Conservation (phyloP, 2,329 filamentous ascomycete genomes). For the Venturia aucupariae region DNA sequence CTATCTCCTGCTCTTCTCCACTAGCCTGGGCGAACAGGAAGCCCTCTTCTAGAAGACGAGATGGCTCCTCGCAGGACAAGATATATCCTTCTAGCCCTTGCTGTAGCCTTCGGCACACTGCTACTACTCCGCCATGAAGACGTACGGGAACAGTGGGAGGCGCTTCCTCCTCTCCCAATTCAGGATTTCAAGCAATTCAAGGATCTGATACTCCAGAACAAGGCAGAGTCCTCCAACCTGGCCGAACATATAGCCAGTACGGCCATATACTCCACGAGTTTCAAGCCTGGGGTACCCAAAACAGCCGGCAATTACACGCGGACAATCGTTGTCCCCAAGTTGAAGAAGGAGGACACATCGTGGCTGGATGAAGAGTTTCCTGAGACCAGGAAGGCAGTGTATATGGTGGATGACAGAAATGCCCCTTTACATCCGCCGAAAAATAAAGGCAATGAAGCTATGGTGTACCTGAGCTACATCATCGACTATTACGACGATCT, state of each 20-base stretch:
- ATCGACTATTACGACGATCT: slow-evolving; percentile 53
- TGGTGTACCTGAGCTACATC: slow-evolving; percentile 53
- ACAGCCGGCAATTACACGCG: slow-evolving; percentile 43
- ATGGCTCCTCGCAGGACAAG: slow-evolving; percentile 2
- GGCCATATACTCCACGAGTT: background rate
- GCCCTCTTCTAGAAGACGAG: no score
- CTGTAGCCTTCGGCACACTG: background rate
- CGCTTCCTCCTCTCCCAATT: background rate
- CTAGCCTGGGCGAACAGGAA: no score
- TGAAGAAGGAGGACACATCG: slow-evolving; percentile 40
- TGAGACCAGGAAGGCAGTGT: slow-evolving; percentile 35
- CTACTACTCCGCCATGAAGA: background rate
- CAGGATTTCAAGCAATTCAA: slow-evolving; percentile 10
- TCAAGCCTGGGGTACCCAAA: background rate
- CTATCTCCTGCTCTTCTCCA: no score
- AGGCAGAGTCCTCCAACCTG: slow-evolving; percentile 17
- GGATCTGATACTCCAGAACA: slow-evolving; percentile 9
- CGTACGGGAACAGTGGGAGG: background rate
- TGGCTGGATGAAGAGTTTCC: slow-evolving; percentile 48
- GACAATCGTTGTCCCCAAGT: slow-evolving; percentile 45
- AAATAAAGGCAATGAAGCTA: slow-evolving; percentile 54
- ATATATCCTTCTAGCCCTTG: slow-evolving; percentile 8
- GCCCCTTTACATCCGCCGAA: slow-evolving; percentile 41
- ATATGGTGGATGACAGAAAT: slow-evolving; percentile 37
- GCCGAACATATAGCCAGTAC: background rate